Evolutionary conservation across 495 filamentous ascomycete genomes (phyloP), one percentile per base, ranked within the genome.

Genomic region (Hapsidospora chrysogenum): DNA sequence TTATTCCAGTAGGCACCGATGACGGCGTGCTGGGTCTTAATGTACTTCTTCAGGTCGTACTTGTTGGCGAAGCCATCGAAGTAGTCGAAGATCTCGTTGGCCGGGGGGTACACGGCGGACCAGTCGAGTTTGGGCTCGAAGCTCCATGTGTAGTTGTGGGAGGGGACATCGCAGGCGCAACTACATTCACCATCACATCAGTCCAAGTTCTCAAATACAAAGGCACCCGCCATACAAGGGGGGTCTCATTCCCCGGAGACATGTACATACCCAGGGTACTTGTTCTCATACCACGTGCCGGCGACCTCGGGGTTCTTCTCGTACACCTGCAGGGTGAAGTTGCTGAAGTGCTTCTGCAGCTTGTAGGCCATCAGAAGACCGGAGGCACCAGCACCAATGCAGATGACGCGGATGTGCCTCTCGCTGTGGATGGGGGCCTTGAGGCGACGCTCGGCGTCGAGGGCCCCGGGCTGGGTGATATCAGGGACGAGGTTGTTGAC

Each of bases 201-300:
- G 13, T 25, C 6, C n/a, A n/a, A n/a, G n/a, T n/a, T 6, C 16
- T 9, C 11, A 3, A n/a, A 3, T 11, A 29, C 11, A 10, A 15
- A 3, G 28, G 16, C 3, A 29, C n/a, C 28, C n/a, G 3, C 3
- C 3, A n/a, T 29, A 3, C 4, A 10, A 29, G 17, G 7, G 10
- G 17, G 1, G 2, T 15, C 4, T 27, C 41, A 3, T 62, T 67
- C n/a, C n/a, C n/a, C n/a, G n/a, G n/a, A n/a, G n/a, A n/a, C n/a
- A n/a, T n/a, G n/a, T n/a, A n/a, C n/a, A n/a, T n/a, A n/a, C 11
- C 72, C 70, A 0, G 70, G 66, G 41, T 77, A 77, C 36, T 51
- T 49, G 35, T 78, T 76, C 46, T 74, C 71, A 20, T 56, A 65
- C 72, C 72, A 78, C 1, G 72, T 74, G 0, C 74, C 72, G 21